Conservation (phyloP, 148 eudicot species). For the Tetragonia tetragonoides region DNA sequence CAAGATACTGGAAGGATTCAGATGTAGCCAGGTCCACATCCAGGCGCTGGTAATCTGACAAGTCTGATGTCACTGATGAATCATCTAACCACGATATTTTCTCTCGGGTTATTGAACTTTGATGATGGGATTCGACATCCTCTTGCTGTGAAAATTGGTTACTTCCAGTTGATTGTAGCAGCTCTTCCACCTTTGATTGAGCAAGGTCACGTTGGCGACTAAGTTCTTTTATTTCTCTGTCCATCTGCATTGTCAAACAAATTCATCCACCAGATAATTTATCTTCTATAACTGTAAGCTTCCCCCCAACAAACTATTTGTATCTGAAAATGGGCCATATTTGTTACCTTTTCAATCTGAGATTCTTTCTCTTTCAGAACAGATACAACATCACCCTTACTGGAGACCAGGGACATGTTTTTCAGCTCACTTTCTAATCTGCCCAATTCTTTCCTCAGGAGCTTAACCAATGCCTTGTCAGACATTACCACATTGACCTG, state of each 20-base stretch:
- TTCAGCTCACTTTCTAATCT: conserved; percentile 68
- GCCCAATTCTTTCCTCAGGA: conserved; percentile 67
- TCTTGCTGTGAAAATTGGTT: conserved; percentile 31
- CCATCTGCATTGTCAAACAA: conserved; percentile 56
- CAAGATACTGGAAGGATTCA: conserved; percentile 35
- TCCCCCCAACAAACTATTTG: too few relatives aligned
- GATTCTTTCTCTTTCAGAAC: conserved; percentile 65
- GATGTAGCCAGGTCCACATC: conserved; percentile 44
- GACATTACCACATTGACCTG: conserved; percentile 91
- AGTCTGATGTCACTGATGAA: conserved; percentile 66
- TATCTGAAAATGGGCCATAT: neutral
- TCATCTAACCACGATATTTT: conserved; percentile 51
- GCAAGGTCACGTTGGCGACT: conserved; percentile 77
- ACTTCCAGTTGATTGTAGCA: conserved; percentile 43
- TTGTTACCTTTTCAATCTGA: conserved; percentile 75
- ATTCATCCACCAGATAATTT: too few relatives aligned
- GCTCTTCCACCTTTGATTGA: conserved; percentile 59
- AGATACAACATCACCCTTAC: conserved; percentile 39
- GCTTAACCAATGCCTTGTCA: conserved; percentile 91
- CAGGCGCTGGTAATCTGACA: conserved; percentile 49
- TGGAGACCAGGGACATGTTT: conserved; percentile 35
- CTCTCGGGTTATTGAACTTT: conserved; percentile 26
- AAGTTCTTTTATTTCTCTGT: conserved; percentile 71
- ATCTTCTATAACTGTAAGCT: too few relatives aligned
- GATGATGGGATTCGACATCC: conserved; percentile 36